phyloP scores from a whole-genome alignment of 306 rosid genomes.

The Begonia fuchsioides region DNA sequence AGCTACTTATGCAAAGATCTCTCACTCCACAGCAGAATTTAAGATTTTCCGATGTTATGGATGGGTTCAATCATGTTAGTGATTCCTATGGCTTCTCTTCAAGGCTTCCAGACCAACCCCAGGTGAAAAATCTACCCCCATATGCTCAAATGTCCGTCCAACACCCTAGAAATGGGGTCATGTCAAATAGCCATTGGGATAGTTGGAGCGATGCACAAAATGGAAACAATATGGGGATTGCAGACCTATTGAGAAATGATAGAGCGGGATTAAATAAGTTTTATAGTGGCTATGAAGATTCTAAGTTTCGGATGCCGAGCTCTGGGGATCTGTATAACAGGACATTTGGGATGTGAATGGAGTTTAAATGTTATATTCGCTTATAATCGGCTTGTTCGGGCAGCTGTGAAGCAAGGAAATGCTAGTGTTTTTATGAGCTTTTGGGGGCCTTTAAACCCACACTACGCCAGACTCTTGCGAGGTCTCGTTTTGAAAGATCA shows the following conservation, averaged over 20 bases:
- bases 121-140: constrained; percentile 40
- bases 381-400: too few relatives aligned
- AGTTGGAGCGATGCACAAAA: constrained; percentile 49
- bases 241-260: constrained; percentile 69
- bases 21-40: constrained; percentile 54
- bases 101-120: constrained; percentile 58
- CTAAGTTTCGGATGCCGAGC: constrained; percentile 69
- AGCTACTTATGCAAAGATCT: constrained; percentile 73
- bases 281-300: constrained; percentile 63
- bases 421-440: too few relatives aligned
- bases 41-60: constrained; percentile 47
- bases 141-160: constrained; percentile 59
- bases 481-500: constrained; percentile 27
- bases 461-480: constrained; percentile 23
- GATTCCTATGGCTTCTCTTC: too few relatives aligned
- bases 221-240: constrained; percentile 40
- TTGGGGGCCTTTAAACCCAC: constrained; percentile 8
- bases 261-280: constrained; percentile 57
- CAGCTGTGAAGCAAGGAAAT: too few relatives aligned
- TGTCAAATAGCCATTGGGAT: too few relatives aligned
- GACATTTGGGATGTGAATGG: constrained; percentile 64
- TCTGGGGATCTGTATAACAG: constrained; percentile 65
- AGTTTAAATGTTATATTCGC: not conserved
- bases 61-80: too few relatives aligned
- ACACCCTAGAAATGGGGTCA: too few relatives aligned